Base-by-base conservation (phyloP, 2,329 filamentous ascomycete species). In the Ophiostoma australiae region DNA sequence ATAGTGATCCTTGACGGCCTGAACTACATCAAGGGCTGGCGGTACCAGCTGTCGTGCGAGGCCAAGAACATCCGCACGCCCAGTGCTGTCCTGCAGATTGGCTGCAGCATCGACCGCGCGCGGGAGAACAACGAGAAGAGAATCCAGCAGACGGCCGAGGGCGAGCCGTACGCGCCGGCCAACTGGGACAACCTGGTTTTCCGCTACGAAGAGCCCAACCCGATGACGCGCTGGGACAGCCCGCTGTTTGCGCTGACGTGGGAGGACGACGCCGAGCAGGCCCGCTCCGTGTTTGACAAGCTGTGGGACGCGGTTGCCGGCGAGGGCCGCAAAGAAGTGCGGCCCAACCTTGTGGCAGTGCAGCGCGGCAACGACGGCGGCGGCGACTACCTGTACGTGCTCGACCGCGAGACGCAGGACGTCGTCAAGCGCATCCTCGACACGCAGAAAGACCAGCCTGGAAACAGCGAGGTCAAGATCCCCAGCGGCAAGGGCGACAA, bases 21-120 rank as follows among this genome's bases (percentile, higher is more conserved):
- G 72, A 95, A 95, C 80, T 96, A 95, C 80, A 96, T 96, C 81
- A 95, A 95, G 79, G 92, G 92, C 52, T 95, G 91, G 87, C 85
- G 92, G 68, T 96, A 96, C 78, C 92, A 96, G 82, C 83, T 96
- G 31, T 90, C 90, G 79, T 94, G 92, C 81, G 92, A 95, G 80
- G 88, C 92, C 52, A 95, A 95, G 80, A 92, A 92, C 67, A 81
- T 91, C 70, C 83, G 89, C 73, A 95, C 92, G 3, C 87, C 90
- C 3, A 91, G 87, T 79, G 93, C 90, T 76, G 87, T 95, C 71
- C 82, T 95, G 73, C 88, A 89, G 79, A 82, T 90, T 65, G 88
- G 88, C 0, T 87, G 85, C 73, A 77, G 81, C 11, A 79, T 81
- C 3, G 86, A 88, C n/a, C 79, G 78, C 73, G 86, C 87, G 2